Evolutionary conservation across 768 basidiomycete genomes (phyloP).

Genomic region (Podaxis sp.): DNA sequence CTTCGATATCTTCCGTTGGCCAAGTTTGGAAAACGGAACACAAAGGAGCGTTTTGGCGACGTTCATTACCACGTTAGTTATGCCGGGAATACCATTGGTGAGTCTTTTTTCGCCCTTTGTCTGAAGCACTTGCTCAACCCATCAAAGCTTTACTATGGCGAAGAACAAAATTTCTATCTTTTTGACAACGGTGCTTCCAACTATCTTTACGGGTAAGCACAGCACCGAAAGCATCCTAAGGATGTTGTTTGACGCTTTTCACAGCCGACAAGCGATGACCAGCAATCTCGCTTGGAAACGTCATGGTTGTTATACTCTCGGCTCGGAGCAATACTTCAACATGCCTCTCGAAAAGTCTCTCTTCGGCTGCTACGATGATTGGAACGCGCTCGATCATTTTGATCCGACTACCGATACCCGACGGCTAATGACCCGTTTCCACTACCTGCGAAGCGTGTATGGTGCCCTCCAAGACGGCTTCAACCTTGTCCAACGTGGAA

Average conservation of each 20-base stretch:
- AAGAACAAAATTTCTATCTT: slow-evolving; percentile 89
- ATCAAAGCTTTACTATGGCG: slow-evolving; percentile 77
- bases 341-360: slow-evolving; percentile 80
- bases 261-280: slow-evolving; percentile 90
- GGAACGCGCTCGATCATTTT: slow-evolving; percentile 94
- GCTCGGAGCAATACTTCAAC: slow-evolving; percentile 92
- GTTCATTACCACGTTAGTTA: slow-evolving; percentile 76
- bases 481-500: slow-evolving; percentile 78
- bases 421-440: slow-evolving; percentile 72
- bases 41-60: slow-evolving; percentile 73
- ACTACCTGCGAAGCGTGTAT: slow-evolving; percentile 67
- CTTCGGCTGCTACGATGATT: slow-evolving; percentile 84
- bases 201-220: slow-evolving; percentile 81
- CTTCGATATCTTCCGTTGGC: slow-evolving; percentile 95
- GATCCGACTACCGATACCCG: slow-evolving; percentile 83
- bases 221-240: not conserved
- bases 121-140: slow-evolving; percentile 1
- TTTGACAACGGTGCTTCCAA: slow-evolving; percentile 88
- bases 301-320: slow-evolving; percentile 89
- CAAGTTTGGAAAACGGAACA: slow-evolving; percentile 81
- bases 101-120: slow-evolving; percentile 21
- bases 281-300: slow-evolving; percentile 85
- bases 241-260: not conserved
- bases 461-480: slow-evolving; percentile 84
- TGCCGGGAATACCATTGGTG: slow-evolving; percentile 87